Conservation (phyloP, 805 yeast species). For the Candida sakaeoensis region DNA sequence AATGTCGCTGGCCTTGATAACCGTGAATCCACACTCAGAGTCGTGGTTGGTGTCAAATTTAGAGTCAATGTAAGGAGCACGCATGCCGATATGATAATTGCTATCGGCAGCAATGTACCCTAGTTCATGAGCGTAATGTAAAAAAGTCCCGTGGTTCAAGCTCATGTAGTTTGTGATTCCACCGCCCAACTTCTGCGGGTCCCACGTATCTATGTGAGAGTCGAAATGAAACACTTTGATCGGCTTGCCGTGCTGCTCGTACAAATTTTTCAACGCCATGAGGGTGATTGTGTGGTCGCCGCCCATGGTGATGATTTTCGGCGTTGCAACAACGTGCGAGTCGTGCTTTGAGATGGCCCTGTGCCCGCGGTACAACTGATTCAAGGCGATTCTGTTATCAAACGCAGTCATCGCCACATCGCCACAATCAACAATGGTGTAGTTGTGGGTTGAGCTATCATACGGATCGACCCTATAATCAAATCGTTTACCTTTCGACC, state of each 20-base stretch:
- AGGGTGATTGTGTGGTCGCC: slow-evolving; percentile 60
- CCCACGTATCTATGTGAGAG: slow-evolving; percentile 70
- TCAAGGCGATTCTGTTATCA: slow-evolving; percentile 59
- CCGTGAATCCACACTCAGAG: slow-evolving; percentile 45
- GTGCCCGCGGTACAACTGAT: slow-evolving; percentile 58
- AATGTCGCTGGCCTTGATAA: slow-evolving; percentile 45
- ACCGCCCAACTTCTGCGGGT: slow-evolving; percentile 61
- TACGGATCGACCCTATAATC: slow-evolving; percentile 51
- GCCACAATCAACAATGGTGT: slow-evolving; percentile 59
- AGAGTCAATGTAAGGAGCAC: slow-evolving; percentile 56
- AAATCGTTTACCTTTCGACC: slow-evolving; percentile 30
- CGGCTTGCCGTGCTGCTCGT: slow-evolving; percentile 41
- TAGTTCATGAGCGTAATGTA: slow-evolving; percentile 66
- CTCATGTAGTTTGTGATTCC: slow-evolving; percentile 55
- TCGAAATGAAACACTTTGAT: slow-evolving; percentile 61
- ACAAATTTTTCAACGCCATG: slow-evolving; percentile 49
- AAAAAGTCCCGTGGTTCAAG: slow-evolving; percentile 65
- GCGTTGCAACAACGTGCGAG: slow-evolving; percentile 9
- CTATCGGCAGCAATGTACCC: slow-evolving; percentile 50
- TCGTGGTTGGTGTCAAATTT: slow-evolving; percentile 42
- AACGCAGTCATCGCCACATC: slow-evolving; percentile 68
- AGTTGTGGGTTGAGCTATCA: slow-evolving; percentile 34
- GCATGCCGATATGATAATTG: slow-evolving; percentile 58
- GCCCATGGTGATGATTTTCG: slow-evolving; percentile 49
- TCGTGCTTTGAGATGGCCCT: slow-evolving; percentile 35